Percentiles rank a stretch among this genome's conserved stretches.
Evolutionary conservation across 2,329 filamentous ascomycete genomes (phyloP).

Genomic region (Phyllosticta citribraziliensis): DNA sequence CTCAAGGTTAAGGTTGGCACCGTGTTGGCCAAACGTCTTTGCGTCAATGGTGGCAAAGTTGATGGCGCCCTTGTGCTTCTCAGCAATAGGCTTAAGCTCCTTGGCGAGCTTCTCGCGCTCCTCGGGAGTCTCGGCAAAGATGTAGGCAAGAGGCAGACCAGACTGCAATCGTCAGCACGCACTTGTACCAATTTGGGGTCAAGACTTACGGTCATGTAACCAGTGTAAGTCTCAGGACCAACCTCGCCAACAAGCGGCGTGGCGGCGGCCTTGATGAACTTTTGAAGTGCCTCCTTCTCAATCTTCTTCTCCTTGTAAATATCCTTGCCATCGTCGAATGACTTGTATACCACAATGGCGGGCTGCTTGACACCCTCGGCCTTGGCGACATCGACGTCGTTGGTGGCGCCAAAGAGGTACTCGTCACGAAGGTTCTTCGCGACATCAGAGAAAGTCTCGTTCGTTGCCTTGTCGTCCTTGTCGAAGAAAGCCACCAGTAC

Average conservation of each 20-base stretch:
- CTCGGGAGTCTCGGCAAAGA: constrained; percentile 87
- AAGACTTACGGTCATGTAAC: constrained; percentile 69
- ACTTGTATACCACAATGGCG: constrained; percentile 89
- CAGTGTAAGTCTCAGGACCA: constrained; percentile 89
- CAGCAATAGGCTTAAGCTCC: constrained; percentile 72
- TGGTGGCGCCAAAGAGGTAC: constrained; percentile 85
- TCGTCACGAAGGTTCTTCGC: constrained; percentile 72
- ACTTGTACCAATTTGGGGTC: not conserved
- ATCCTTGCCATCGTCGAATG: constrained; percentile 93
- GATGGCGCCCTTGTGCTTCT: constrained; percentile 86
- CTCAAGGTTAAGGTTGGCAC: constrained; percentile 93
- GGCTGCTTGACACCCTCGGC: constrained; percentile 83
- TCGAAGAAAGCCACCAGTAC: constrained; percentile 85
- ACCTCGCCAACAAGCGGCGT: constrained; percentile 92
- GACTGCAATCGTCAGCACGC: constrained; percentile 37
- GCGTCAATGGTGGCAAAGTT: constrained; percentile 99
- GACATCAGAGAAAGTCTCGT: constrained; percentile 70
- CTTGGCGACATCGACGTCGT: constrained; percentile 74
- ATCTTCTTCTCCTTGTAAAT: constrained; percentile 67
- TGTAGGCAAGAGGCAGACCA: constrained; percentile 88
- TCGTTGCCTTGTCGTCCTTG: constrained; percentile 70
- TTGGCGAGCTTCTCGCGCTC: constrained; percentile 73
- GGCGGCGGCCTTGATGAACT: constrained; percentile 74
- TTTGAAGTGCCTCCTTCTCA: constrained; percentile 66
- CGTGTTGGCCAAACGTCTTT: constrained; percentile 86